Evolutionary conservation across 148 eudicot species (phyloP).

Genomic region (Persicaria maculosa): DNA sequence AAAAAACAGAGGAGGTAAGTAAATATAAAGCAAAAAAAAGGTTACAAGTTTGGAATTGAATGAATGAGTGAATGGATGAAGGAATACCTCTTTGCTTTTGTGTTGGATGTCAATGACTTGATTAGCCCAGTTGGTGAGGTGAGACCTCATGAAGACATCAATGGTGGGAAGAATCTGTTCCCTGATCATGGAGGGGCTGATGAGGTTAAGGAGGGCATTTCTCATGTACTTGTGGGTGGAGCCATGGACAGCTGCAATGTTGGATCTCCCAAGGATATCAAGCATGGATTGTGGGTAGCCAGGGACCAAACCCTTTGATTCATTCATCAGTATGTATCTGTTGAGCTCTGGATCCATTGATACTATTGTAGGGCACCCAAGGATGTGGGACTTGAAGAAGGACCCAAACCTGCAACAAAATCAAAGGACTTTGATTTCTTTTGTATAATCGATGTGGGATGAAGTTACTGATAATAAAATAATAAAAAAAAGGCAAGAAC

Average conservation of each 20-base stretch:
- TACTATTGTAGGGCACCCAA: conserved; percentile 91
- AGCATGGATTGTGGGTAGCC: conserved; percentile 96
- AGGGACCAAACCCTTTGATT: conserved; percentile 82
- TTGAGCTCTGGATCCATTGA: conserved; percentile 90
- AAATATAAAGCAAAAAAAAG: not conserved
- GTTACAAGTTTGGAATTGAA: not conserved
- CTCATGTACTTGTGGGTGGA: conserved; percentile 96
- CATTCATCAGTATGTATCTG: conserved; percentile 73
- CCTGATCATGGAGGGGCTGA: conserved; percentile 77
- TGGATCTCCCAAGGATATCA: conserved; percentile 81
- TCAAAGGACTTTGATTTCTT: not conserved
- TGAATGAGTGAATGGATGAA: too few relatives aligned
- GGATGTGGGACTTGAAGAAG: conserved; percentile 83
- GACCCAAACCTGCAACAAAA: conserved; percentile 55
- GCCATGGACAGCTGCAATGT: conserved; percentile 98
- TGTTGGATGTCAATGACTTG: conserved; percentile 76
- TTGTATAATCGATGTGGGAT: too few relatives aligned
- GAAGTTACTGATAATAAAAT: too few relatives aligned
- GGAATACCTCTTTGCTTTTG: conserved; percentile 71
- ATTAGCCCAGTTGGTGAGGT: conserved; percentile 62
- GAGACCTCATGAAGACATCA: conserved; percentile 82
- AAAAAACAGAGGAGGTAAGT: not conserved
- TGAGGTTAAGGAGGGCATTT: conserved; percentile 73
- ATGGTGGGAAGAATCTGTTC: conserved; percentile 70
- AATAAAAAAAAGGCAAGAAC: not conserved